Evolutionary conservation across 176 grass and related monocot species (phyloP), one percentile per base, ranked within the genome.

Genomic region (Typha latifolia): DNA sequence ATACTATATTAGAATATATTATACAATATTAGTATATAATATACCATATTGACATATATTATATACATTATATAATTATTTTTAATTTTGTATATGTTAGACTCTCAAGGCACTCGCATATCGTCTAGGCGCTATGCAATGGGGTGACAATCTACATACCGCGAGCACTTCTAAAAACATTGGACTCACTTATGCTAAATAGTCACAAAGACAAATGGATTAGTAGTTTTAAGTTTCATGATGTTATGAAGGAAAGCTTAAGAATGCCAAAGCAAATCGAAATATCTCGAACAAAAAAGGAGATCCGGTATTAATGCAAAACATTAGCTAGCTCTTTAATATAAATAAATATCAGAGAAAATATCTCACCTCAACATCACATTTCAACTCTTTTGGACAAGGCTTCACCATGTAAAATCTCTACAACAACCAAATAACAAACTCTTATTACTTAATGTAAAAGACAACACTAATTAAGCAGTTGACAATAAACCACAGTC

Each of bases 341-440:
- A 27, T 7, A 70, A 62, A n/a, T 10, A 73, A 24, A 47, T 32
- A 57, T 50, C 34, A 29, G 14, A 74, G 48, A 65, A 64, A 29
- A 16, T 15, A 56, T 61, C 66, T 85, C 29, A 97, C 93, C 93
- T 97, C 89, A 79, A 93, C 89, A 76, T 93, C 94, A 63, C 89
- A 99, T 84, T 93, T 99, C 89, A 90, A 80, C 81, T 99, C 94
- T 75, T 93, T 99, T 31, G 81, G 81, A 72, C 86, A 99, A 70
- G 94, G 94, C 81, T 93, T 99, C 81, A 93, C 81, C 89, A 90
- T 85, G 73, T 99, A 99, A 74, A 99, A 93, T 82, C 89, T 99
- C 94, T 99, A 81, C 26, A 85, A 21, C 16, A 62, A 69, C n/a
- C 22, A 84, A 1, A 14, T 22, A 12, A 59, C 3, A 22, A 59